Evolutionary conservation across 805 yeast species (phyloP).

Genomic region (Yamadazyma akitaensis): DNA sequence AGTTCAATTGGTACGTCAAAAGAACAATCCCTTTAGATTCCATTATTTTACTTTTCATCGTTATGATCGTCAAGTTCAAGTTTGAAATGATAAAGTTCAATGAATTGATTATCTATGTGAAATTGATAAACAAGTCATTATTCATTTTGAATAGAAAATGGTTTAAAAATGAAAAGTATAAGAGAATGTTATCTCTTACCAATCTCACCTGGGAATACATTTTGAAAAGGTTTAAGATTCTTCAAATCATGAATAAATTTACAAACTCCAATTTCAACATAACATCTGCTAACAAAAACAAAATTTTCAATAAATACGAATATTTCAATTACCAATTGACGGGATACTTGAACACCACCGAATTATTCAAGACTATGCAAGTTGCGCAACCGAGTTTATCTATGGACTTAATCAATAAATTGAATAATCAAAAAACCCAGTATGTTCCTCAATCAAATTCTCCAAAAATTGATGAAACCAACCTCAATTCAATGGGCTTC

Average conservation of each 20-base stretch:
- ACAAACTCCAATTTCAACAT: conserved; percentile 19
- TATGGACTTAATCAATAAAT: conserved; percentile 10
- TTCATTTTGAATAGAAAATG: conserved; percentile 42
- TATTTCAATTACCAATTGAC: conserved; percentile 41
- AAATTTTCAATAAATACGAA: conserved; percentile 22
- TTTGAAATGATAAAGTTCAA: conserved; percentile 35
- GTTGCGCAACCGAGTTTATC: conserved; percentile 38
- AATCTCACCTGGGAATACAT: conserved; percentile 43
- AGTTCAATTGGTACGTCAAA: conserved; percentile 59
- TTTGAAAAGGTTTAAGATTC: conserved; percentile 32
- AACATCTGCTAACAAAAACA: conserved; percentile 12
- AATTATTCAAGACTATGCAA: conserved; percentile 40
- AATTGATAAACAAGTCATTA: conserved; percentile 39
- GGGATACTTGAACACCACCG: conserved; percentile 38
- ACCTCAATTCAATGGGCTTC: not conserved
- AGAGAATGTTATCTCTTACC: conserved; percentile 42
- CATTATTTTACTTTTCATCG: conserved; percentile 48
- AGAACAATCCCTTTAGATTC: conserved; percentile 62
- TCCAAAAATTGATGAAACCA: not conserved
- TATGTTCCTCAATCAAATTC: conserved; percentile 1
- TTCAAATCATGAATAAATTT: conserved; percentile 25
- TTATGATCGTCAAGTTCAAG: conserved; percentile 51
- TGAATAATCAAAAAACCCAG: conserved; percentile 8
- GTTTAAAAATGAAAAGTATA: conserved; percentile 46
- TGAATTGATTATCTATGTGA: conserved; percentile 37